These are phyloP conservation scores for Rhodomyrtus psidioides DNA, from an alignment of 441 rosid genomes.

Conservation along the genomic window DNA sequence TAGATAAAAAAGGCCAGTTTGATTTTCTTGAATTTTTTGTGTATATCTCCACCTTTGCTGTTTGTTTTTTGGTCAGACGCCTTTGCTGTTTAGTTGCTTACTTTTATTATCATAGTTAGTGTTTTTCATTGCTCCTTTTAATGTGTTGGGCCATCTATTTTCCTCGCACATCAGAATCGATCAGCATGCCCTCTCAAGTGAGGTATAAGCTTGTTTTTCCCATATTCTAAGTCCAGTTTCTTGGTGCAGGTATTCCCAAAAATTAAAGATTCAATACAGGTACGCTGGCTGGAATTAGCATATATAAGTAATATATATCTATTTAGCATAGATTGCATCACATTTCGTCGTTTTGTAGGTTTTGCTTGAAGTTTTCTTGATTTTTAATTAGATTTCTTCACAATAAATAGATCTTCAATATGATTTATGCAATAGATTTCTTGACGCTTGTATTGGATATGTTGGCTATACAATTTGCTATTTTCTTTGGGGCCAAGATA, in stretches of 20 bases:
- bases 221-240: constrained; percentile 5
- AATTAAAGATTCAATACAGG: constrained; percentile 88
- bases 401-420: no score
- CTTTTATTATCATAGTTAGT: not conserved
- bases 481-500: not conserved
- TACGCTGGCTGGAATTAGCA: constrained; percentile 12
- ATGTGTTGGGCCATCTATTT: not conserved
- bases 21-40: no score
- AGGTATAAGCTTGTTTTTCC: not conserved
- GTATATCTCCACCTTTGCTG: not conserved
- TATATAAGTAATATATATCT: no score
- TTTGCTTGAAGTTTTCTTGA: no score
- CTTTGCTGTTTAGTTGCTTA: not conserved
- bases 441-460: no score
- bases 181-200: not conserved
- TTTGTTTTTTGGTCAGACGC: not conserved
- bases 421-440: no score
- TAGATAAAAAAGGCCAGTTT: no score
- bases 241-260: constrained; percentile 82
- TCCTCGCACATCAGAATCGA: not conserved
- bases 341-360: no score
- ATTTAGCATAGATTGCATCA: no score
- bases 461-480: no score
- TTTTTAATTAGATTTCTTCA: no score
- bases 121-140: not conserved